phyloP scores from a whole-genome alignment of 768 basidiomycete genomes.

The Hygrocybe coccinea region DNA sequence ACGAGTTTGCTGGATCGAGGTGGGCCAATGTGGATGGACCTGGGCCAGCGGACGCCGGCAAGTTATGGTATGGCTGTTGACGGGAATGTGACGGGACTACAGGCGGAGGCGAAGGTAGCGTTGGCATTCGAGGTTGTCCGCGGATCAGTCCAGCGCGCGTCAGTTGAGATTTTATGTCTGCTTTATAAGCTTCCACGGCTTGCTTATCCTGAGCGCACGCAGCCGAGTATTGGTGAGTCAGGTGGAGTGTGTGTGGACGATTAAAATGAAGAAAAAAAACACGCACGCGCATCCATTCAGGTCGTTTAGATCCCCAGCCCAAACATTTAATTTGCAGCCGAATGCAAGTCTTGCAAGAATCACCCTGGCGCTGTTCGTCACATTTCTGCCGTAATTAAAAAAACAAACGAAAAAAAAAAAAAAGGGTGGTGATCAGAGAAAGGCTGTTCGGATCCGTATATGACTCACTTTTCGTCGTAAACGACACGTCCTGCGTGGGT shows the following conservation, averaged over 20 bases:
- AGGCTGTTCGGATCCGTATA: not conserved
- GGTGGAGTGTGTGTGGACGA: slow-evolving; percentile 13
- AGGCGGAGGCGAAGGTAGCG: slow-evolving; percentile 28
- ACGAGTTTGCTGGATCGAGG: slow-evolving; percentile 18
- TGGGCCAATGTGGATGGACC: slow-evolving; percentile 22
- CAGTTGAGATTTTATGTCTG: slow-evolving; percentile 76
- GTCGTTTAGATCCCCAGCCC: slow-evolving; percentile 79
- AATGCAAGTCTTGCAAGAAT: slow-evolving; percentile 76
- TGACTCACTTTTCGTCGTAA: slow-evolving; percentile 71
- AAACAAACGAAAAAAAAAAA: not conserved
- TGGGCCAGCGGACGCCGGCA: not conserved
- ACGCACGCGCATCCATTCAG: slow-evolving; percentile 86
- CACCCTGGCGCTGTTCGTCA: slow-evolving; percentile 76
- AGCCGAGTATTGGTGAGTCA: slow-evolving; percentile 8
- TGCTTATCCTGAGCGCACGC: slow-evolving; percentile 77
- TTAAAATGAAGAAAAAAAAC: slow-evolving; percentile 14
- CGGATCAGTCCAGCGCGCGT: slow-evolving; percentile 75
- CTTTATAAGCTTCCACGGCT: slow-evolving; percentile 77
- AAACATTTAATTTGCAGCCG: slow-evolving; percentile 78
- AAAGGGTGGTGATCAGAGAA: not conserved
- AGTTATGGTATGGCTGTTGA: slow-evolving; percentile 1
- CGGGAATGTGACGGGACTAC: slow-evolving; percentile 18
- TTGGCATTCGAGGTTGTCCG: slow-evolving; percentile 67
- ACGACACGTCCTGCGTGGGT: slow-evolving; percentile 65
- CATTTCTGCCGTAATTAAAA: slow-evolving; percentile 62